Evolutionary conservation across 495 filamentous ascomycete genomes (phyloP).

Genomic region (Massariosphaeria phaeospora): DNA sequence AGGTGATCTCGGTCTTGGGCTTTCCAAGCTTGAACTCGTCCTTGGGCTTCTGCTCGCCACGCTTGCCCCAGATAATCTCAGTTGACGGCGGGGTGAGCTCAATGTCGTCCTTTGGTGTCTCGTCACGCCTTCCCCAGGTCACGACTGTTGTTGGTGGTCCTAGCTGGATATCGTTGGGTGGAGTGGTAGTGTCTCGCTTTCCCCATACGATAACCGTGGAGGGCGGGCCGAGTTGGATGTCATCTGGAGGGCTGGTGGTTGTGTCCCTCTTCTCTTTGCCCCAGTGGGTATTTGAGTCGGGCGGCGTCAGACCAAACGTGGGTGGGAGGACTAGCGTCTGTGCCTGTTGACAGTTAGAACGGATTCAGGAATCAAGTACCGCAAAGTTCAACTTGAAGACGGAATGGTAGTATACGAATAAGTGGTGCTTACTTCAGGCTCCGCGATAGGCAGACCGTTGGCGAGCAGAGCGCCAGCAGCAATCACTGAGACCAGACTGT

Average conservation of each 20-base stretch:
- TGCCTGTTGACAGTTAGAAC: neutral
- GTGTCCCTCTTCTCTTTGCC: neutral
- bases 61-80: constrained; percentile 17
- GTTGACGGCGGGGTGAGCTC: constrained; percentile 15
- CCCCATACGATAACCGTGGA: constrained; percentile 13
- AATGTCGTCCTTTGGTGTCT: constrained; percentile 6
- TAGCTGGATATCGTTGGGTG: constrained; percentile 3
- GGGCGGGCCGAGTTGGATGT: constrained; percentile 12
- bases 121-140: constrained; percentile 21
- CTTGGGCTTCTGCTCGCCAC: neutral
- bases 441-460: constrained; percentile 16
- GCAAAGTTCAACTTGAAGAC: neutral
- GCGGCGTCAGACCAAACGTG: neutral
- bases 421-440: constrained; percentile 19
- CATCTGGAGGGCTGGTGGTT: constrained; percentile 6
- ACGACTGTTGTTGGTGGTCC: constrained; percentile 5
- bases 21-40: constrained; percentile 13
- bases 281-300: neutral
- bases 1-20: constrained; percentile 3
- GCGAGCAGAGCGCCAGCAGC: constrained; percentile 22
- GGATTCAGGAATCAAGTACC: neutral
- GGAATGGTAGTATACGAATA: neutral
- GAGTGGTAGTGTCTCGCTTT: constrained; percentile 2
- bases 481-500: constrained; percentile 15
- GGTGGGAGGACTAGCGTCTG: neutral